Conservation (phyloP, 2,329 filamentous ascomycete genomes). For the Aspergillus sp. region DNA sequence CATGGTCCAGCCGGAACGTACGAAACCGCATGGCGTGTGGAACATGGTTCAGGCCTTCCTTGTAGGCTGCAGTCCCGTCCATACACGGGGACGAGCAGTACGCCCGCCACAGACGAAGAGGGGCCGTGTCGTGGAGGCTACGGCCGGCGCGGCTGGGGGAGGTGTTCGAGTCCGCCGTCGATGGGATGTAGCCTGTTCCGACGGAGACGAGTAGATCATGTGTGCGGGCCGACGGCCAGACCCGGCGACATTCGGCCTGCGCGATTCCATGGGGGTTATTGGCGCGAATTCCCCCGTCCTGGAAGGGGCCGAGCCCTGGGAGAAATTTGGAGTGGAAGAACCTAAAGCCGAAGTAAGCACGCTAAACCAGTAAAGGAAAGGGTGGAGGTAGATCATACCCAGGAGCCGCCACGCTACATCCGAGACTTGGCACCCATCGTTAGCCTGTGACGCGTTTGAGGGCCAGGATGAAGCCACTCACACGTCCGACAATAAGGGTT, state of each 20-base stretch:
- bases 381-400: conserved; percentile 14
- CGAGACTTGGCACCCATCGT: conserved; percentile 4
- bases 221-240: conserved; percentile 19
- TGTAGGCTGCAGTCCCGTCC: conserved; percentile 13
- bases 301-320: conserved; percentile 13
- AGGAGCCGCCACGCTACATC: conserved; percentile 19
- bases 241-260: conserved; percentile 15
- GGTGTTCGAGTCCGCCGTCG: conserved; percentile 1
- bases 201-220: conserved; percentile 22
- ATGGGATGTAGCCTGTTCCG: conserved; percentile 16
- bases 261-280: conserved; percentile 23
- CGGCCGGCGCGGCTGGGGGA: background rate
- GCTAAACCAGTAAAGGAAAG: background rate
- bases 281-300: conserved; percentile 24
- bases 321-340: conserved; percentile 18
- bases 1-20: conserved; percentile 12
- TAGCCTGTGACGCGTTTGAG: too few relatives aligned
- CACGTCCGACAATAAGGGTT: too few relatives aligned
- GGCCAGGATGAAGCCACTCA: too few relatives aligned
- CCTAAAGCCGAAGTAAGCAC: conserved; percentile 13
- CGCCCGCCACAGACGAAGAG: conserved; percentile 19
- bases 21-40: background rate
- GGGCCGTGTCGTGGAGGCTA: background rate
- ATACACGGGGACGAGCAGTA: conserved; percentile 20
- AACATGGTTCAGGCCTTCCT: background rate